Evolutionary conservation across 2,329 filamentous ascomycete genomes (phyloP), one percentile per base, ranked within the genome.

Genomic region (Alternaria panax): DNA sequence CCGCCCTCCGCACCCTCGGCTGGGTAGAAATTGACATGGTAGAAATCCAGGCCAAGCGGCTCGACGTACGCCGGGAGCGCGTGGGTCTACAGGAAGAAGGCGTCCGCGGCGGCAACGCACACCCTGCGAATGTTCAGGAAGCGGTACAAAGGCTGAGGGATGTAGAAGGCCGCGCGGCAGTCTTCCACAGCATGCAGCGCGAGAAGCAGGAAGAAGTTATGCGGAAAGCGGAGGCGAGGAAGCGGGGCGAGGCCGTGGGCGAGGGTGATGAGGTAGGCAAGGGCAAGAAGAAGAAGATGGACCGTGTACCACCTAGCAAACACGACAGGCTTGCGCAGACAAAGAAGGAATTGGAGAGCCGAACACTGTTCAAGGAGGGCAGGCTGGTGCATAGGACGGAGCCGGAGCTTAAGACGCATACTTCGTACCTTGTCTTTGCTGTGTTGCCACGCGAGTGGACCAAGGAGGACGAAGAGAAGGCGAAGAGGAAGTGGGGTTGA

Each of bases 1-100:
- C 91, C 11, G 87, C 87, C 12, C 85, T 99, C 78, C 89, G 94
- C 54, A 86, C 88, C 36, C 82, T 93, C 7, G 92, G 92, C 53
- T 99, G 95, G 95, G 86, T 93, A 9, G 90, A 94, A 58, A 96
- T 98, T 65, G 88, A 92, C 68, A 97, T 97, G 92, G 91, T 96
- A 1, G 95, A 97, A 78, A 87, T 99, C 11, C 83, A 88, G 11
- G 89, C 97, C 70, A 88, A 87, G 68, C 88, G 90, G 3, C 85
- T 97, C 52, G 91, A 96, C 68, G 89, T 97, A 7, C 86, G 90
- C 27, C 88, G 95, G 46, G 93, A 97, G 71, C 87, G 91, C 54
- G 84, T 93, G 6, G 92, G 93, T 0, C 81, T 93, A 1, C 87
- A 88, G 34, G 84, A 85, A 59, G 92, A 92, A 70, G 89, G 83